Conservation (phyloP, 768 basidiomycete species). For the Lactarius trivialis region DNA sequence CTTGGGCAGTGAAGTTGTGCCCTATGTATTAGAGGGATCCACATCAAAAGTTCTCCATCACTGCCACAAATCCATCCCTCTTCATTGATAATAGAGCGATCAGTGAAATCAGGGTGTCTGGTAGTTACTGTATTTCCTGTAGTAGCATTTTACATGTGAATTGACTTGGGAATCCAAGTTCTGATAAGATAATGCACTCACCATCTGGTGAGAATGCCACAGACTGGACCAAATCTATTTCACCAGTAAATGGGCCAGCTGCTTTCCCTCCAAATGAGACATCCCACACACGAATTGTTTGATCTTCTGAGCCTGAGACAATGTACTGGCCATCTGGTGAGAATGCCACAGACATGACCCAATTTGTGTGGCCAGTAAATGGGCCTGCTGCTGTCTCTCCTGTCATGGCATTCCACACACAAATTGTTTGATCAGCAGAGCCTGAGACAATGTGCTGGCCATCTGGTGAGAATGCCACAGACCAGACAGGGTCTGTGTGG, state of each 20-base stretch:
- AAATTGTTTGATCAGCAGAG: not conserved
- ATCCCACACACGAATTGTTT: not conserved
- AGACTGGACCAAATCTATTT: not conserved
- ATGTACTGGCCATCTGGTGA: conserved; percentile 21
- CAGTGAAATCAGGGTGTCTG: not conserved
- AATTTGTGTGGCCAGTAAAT: not conserved
- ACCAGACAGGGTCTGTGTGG: not conserved
- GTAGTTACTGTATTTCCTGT: not conserved
- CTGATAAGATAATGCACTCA: not conserved
- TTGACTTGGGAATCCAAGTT: no score
- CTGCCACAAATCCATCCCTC: not conserved
- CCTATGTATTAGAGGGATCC: not conserved
- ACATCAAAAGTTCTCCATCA: not conserved
- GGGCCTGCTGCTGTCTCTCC: not conserved
- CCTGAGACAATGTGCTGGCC: not conserved
- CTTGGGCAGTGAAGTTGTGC: not conserved
- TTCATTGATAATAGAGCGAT: not conserved
- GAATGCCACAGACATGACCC: conserved; percentile 1
- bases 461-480: not conserved
- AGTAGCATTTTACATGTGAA: not conserved
- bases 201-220: no score
- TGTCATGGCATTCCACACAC: not conserved
- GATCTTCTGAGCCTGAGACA: conserved; percentile 26
- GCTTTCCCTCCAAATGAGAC: not conserved
- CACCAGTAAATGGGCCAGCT: no score